These are phyloP conservation scores for Chlorociboria aeruginascens DNA, from an alignment of 495 filamentous ascomycete species.

Conservation along the genomic window DNA sequence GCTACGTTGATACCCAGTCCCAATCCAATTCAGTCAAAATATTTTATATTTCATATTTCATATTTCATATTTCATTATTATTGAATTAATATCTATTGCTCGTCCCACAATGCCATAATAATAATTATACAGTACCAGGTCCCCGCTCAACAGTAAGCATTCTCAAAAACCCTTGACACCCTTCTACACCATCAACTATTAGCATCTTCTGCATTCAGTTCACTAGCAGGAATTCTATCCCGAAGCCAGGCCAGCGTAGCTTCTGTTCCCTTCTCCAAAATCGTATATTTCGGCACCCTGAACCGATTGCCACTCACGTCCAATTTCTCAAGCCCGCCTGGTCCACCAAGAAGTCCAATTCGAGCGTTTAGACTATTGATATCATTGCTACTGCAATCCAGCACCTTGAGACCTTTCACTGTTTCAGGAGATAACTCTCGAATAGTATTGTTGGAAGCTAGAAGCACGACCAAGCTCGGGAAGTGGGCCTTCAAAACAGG, in stretches of 20 bases:
- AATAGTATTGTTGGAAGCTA: constrained; percentile 67
- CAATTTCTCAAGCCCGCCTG: constrained; percentile 37
- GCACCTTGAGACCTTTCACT: constrained; percentile 58
- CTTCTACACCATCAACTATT: too few relatives aligned
- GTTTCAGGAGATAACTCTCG: constrained; percentile 58
- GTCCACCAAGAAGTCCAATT: constrained; percentile 59
- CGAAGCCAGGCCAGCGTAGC: constrained; percentile 74
- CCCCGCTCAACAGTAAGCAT: too few relatives aligned
- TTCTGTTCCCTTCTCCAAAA: constrained; percentile 81
- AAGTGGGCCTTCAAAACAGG: constrained; percentile 44
- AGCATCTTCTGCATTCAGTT: constrained; percentile 14
- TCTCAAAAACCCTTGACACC: too few relatives aligned
- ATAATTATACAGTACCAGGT: too few relatives aligned
- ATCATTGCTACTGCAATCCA: constrained; percentile 76
- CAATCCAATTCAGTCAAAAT: too few relatives aligned
- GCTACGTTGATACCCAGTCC: too few relatives aligned
- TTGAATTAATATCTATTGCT: too few relatives aligned
- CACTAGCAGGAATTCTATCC: constrained; percentile 60
- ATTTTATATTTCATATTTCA: too few relatives aligned
- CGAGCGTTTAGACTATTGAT: constrained; percentile 64
- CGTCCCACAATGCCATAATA: too few relatives aligned
- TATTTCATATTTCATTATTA: too few relatives aligned
- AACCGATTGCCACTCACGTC: constrained; percentile 72
- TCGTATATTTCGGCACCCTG: constrained; percentile 73
- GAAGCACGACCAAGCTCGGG: constrained; percentile 51